phyloP scores from a whole-genome alignment of 2,329 filamentous ascomycete species.

The Aspergillus tanneri region DNA sequence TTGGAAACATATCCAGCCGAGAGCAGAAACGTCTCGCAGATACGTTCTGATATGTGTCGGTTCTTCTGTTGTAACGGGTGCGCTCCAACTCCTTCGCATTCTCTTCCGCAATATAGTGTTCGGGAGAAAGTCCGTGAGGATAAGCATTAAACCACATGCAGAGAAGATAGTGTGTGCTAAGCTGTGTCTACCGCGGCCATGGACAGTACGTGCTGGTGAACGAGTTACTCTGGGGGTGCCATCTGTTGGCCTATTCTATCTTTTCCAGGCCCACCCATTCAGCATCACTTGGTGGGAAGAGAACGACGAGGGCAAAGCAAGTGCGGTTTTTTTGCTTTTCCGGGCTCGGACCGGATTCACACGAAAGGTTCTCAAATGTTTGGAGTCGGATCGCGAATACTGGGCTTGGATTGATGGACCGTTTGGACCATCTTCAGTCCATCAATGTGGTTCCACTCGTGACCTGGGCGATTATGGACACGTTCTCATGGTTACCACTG shows the following conservation, averaged over 20 bases:
- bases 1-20: slow-evolving; percentile 1
- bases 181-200: slow-evolving; percentile 15
- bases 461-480: slow-evolving; percentile 27
- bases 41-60: not conserved
- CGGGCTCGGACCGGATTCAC: slow-evolving; percentile 21
- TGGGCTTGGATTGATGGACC: slow-evolving; percentile 28
- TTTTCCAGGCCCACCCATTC: slow-evolving; percentile 30
- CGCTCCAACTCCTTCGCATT: slow-evolving; percentile 1
- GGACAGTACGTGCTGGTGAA: slow-evolving; percentile 20
- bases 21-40: not conserved
- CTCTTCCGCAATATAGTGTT: slow-evolving; percentile 15
- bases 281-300: slow-evolving; percentile 27
- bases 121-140: slow-evolving; percentile 2
- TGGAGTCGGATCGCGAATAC: slow-evolving; percentile 10
- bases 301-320: slow-evolving; percentile 11
- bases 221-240: slow-evolving; percentile 23
- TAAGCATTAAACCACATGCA: slow-evolving; percentile 2
- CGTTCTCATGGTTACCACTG: slow-evolving; percentile 36
- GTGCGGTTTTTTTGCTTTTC: slow-evolving; percentile 26
- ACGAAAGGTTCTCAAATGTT: slow-evolving; percentile 15
- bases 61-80: not conserved
- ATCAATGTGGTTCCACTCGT: slow-evolving; percentile 12
- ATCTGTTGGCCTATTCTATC: slow-evolving; percentile 20
- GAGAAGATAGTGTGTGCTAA: slow-evolving; percentile 9
- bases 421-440: slow-evolving; percentile 22